Evolutionary conservation across 164 flowering plant species (phyloP).

Genomic region (Vitis riparia): DNA sequence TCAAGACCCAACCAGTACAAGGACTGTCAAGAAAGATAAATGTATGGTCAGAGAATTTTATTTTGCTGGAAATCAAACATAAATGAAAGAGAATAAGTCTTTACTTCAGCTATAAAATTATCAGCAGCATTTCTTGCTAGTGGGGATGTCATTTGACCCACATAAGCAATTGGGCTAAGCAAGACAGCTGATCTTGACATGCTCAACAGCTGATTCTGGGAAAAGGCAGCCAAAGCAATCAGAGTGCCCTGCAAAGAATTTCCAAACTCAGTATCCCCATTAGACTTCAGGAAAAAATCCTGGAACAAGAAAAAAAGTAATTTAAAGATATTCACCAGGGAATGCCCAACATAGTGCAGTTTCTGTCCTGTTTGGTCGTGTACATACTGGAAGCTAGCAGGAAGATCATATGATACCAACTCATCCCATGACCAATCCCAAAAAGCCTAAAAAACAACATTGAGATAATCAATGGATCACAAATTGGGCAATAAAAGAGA

Average conservation of each 20-base stretch:
- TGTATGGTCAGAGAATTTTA: not conserved
- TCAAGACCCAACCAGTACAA: constrained; percentile 45
- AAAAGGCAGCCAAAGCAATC: constrained; percentile 65
- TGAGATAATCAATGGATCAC: not conserved
- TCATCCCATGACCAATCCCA: constrained; percentile 99
- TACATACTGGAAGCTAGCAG: constrained; percentile 59
- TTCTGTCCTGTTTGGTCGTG: constrained; percentile 57
- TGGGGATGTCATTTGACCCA: constrained; percentile 53
- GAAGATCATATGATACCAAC: constrained; percentile 63
- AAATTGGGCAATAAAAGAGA: not conserved
- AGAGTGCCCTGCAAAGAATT: constrained; percentile 59
- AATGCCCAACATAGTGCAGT: constrained; percentile 80
- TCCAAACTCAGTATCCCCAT: not conserved
- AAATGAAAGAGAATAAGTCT: not conserved
- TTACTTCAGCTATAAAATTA: constrained; percentile 55
- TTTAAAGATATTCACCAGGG: constrained; percentile 45
- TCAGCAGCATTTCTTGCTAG: constrained; percentile 54
- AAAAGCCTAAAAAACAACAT: constrained; percentile 41
- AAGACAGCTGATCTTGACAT: constrained; percentile 67
- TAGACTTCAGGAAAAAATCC: not conserved
- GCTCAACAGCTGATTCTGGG: constrained; percentile 40
- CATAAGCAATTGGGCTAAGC: constrained; percentile 74
- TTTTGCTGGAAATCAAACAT: not conserved
- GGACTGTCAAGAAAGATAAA: constrained; percentile 25
- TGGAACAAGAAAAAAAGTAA: not conserved